Evolutionary conservation across 768 basidiomycete species (phyloP).

Genomic region (Mrakia blollopis): DNA sequence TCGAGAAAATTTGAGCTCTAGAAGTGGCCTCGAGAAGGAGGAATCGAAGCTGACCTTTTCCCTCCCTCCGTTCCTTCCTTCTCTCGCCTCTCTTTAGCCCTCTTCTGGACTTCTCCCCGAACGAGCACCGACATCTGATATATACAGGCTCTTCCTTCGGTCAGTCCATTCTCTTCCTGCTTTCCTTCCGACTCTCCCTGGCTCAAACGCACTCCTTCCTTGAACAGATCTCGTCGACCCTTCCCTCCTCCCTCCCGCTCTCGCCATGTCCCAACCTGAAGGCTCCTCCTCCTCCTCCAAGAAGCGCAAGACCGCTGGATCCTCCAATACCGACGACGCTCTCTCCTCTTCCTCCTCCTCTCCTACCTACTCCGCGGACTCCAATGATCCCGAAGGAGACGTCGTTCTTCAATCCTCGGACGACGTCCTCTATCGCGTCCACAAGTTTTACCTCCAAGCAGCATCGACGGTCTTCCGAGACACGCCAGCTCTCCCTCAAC

Average conservation of each 20-base stretch:
- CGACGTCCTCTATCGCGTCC: background rate
- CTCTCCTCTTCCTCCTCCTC: background rate
- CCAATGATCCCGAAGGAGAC: background rate
- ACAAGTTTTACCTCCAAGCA: background rate
- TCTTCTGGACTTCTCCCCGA: too few relatives aligned
- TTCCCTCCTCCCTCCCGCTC: background rate
- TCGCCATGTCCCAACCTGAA: background rate
- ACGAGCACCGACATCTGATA: too few relatives aligned
- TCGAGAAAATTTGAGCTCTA: too few relatives aligned
- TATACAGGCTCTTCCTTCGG: too few relatives aligned
- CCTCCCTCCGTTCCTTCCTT: too few relatives aligned
- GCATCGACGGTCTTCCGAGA: background rate
- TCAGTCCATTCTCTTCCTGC: too few relatives aligned
- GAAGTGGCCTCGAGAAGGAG: too few relatives aligned
- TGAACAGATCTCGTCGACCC: background rate
- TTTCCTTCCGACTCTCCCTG: background rate
- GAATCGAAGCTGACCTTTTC: too few relatives aligned
- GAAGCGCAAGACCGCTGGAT: background rate
- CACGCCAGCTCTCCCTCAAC: background rate
- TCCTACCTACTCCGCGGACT: background rate
- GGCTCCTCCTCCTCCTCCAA: background rate
- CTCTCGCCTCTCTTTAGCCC: too few relatives aligned
- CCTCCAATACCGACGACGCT: background rate
- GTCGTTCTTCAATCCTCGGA: background rate
- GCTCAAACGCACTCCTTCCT: background rate